These are phyloP conservation scores for Colletotrichum sp. DNA, from an alignment of 2,329 filamentous ascomycete species.

Conservation along the genomic window DNA sequence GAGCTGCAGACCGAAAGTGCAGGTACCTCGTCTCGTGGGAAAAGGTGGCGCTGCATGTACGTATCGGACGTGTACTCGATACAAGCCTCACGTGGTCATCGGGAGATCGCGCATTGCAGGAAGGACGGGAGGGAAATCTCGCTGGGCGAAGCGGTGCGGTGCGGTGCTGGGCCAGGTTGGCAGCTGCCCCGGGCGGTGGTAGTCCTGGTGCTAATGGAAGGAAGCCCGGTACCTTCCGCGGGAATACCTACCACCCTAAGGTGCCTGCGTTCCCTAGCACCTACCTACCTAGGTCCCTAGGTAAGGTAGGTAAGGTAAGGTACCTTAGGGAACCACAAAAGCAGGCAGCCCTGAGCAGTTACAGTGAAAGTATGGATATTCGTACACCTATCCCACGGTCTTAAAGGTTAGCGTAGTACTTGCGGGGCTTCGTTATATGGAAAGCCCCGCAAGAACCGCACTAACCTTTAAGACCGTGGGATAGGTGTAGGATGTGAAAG, in stretches of 20 bases:
- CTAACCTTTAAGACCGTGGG: too few species aligned
- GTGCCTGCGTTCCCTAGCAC: too few species aligned
- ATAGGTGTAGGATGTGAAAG: neutral
- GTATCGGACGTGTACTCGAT: neutral
- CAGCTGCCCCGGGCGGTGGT: neutral
- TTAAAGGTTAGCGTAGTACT: too few species aligned
- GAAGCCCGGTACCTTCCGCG: too few species aligned
- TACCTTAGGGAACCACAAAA: too few species aligned
- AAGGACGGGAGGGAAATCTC: conserved; percentile 7
- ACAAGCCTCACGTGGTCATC: conserved; percentile 16
- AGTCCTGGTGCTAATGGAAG: too few species aligned
- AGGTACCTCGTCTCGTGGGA: neutral
- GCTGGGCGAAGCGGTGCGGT: neutral
- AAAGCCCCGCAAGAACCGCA: too few species aligned
- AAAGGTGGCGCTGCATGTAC: neutral
- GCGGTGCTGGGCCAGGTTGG: neutral
- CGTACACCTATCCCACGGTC: neutral
- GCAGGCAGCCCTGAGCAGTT: neutral
- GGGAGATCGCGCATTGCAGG: conserved; percentile 23
- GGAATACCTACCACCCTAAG: too few species aligned
- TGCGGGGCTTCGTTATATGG: too few species aligned
- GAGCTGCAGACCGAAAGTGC: neutral
- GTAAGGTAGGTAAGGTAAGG: too few species aligned
- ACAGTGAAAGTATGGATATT: neutral
- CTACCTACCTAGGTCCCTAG: too few species aligned